Evolutionary conservation across 23 red algal species (phyloP), one percentile per base, ranked within the genome.

Genomic region (Pyropia yezoensis): DNA sequence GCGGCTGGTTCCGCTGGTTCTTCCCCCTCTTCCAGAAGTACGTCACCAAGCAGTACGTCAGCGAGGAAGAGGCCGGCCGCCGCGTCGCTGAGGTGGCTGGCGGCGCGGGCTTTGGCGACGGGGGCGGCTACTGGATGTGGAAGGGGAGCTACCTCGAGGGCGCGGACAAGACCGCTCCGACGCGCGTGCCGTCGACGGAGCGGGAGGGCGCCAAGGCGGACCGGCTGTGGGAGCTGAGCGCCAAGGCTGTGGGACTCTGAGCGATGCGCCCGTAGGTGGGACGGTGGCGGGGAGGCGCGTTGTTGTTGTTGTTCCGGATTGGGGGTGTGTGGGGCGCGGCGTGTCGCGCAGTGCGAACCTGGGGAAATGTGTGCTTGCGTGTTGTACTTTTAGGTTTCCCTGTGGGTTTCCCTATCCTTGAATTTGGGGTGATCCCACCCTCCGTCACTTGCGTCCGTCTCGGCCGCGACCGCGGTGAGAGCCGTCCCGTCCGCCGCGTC

Each of bases 11-110:
- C 74, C 55, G 80, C 13, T 66, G 63, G 49, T 82, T 95, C 71
- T 95, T 95, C 89, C 89, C 89, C 23, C 39, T 79, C 7, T 84
- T 95, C 61, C 89, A 95, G 29, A 95, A 86, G 75, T 80, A 86
- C 34, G 61, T 95, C 73, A 95, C 89, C 57, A 78, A 71, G 63
- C 89, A 95, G 65, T 70, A 74, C 59, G 89, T 95, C 0, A 52
- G 63, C 49, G 80, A 80, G 15, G 80, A 95, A 61, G 80, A 87
- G 67, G 89, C 89, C 17, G 89, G 89, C 5, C 73, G 75, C 18
- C 54, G 89, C 20, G 79, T 87, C 15, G 80, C 79, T 13, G 62
- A 74, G 19, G 89, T 95, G 32, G 89, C 80, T 6, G 50, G 73
- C 13, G 73, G 80, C 34, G 76, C 72, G 13, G 34, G 45, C 32